Evolutionary conservation across 2,329 filamentous ascomycete species (phyloP), one percentile per base, ranked within the genome.

Genomic region (Aureobasidium subglaciale): DNA sequence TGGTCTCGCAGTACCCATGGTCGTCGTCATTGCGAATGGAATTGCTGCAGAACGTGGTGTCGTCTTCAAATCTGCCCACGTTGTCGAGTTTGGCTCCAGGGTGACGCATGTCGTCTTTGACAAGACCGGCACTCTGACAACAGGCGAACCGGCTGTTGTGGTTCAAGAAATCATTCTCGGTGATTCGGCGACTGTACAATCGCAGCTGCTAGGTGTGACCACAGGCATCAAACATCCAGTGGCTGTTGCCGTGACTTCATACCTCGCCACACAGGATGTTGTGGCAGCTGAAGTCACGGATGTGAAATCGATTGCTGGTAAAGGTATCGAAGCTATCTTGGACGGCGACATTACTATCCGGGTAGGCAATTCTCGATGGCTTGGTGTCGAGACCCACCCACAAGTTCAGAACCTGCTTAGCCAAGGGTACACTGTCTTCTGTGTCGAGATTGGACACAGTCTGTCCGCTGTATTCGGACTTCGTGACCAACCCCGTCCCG

Each of bases 91-190:
- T 1, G 83, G 81, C 0, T 72, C 78, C 54, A 84, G 80, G 57
- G 72, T 80, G 0, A 77, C 81, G 0, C 82, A 90, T 62, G 79
- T 90, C 2, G 77, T 92, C 0, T 87, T 92, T 61, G 87, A 92
- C 73, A 92, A 92, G 69, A 92, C 88, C 0, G 87, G 88, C 0
- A 92, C 87, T 0, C 67, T 92, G 8, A 91, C 87, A 0, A 66
- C 74, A 24, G 85, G 83, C 0, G 74, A 76, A 16, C 67, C 79
- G 2, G 58, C 63, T 0, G 75, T 78, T 7, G 63, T 69, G 0
- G 59, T 61, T 6, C 63, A 69, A 58, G 55, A 64, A 22, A 65
- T 68, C 48, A 42, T 67, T 4, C 11, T 40, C 20, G 34, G 5
- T 37, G 32, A 56, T 34, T 11, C 37, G 3, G 34, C 32, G n/a